These are phyloP conservation scores for Solanum peruvianum DNA, from an alignment of 257 asterid genomes.

Conservation along the genomic window DNA sequence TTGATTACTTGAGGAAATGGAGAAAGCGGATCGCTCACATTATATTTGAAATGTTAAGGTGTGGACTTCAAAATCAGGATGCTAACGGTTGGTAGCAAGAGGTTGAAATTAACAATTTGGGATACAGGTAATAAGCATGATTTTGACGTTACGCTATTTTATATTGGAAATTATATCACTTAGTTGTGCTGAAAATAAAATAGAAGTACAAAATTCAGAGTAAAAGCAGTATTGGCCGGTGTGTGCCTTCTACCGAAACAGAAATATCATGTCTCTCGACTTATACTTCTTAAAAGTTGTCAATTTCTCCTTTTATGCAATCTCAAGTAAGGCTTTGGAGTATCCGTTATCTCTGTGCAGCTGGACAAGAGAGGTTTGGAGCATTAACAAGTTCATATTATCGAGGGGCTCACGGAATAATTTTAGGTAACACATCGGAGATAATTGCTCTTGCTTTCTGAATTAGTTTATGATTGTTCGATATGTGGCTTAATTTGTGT, in stretches of 20 bases:
- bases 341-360: slow-evolving; percentile 22
- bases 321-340: not conserved
- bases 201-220: not conserved
- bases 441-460: not conserved
- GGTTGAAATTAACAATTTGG: slow-evolving; percentile 83
- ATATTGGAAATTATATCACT: not conserved
- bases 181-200: not conserved
- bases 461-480: not conserved
- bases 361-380: slow-evolving; percentile 87
- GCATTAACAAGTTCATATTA: slow-evolving; percentile 64
- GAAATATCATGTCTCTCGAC: not conserved
- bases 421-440: slow-evolving; percentile 41
- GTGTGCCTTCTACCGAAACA: not conserved
- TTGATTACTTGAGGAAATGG: not conserved
- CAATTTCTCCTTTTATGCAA: not conserved
- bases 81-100: slow-evolving; percentile 58
- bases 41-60: slow-evolving; percentile 26
- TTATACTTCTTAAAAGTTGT: not conserved
- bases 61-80: slow-evolving; percentile 90
- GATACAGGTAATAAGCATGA: slow-evolving; percentile 48
- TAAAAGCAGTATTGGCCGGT: not conserved
- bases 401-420: slow-evolving; percentile 87
- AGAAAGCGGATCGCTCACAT: not conserved
- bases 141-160: not conserved
- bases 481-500: not conserved